Conservation (phyloP, 352 stramenopile species). For the Phytophthora tentaculata region DNA sequence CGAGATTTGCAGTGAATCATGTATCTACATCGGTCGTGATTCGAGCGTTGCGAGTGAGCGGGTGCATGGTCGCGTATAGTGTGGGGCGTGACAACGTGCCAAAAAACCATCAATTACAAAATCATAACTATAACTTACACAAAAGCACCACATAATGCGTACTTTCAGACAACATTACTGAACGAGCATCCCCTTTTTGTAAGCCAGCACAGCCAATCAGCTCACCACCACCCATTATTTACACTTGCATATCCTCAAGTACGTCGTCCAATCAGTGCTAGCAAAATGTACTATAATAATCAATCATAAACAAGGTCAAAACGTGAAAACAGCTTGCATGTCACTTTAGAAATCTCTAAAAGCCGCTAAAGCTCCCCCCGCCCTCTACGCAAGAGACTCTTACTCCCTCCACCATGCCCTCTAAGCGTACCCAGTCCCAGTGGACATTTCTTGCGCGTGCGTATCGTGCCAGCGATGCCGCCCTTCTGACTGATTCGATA, state of each 20-base stretch:
- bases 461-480: background rate
- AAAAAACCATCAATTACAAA: too few relatives aligned
- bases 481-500: background rate
- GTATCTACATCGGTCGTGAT: too few relatives aligned
- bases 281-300: background rate
- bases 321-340: too few relatives aligned
- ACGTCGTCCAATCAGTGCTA: background rate
- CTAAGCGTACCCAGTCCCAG: background rate
- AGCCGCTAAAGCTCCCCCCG: background rate
- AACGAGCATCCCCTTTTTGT: background rate
- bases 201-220: background rate
- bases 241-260: background rate
- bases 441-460: background rate
- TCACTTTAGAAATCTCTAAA: background rate
- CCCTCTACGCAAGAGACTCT: background rate
- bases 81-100: too few relatives aligned
- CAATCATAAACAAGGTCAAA: background rate
- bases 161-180: too few relatives aligned
- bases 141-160: too few relatives aligned
- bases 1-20: too few relatives aligned
- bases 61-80: too few relatives aligned
- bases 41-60: too few relatives aligned
- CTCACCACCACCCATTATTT: background rate
- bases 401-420: background rate
- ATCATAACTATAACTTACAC: too few relatives aligned